Conservation (phyloP, 345 rosid genomes). For the Clarkia xantiana region DNA sequence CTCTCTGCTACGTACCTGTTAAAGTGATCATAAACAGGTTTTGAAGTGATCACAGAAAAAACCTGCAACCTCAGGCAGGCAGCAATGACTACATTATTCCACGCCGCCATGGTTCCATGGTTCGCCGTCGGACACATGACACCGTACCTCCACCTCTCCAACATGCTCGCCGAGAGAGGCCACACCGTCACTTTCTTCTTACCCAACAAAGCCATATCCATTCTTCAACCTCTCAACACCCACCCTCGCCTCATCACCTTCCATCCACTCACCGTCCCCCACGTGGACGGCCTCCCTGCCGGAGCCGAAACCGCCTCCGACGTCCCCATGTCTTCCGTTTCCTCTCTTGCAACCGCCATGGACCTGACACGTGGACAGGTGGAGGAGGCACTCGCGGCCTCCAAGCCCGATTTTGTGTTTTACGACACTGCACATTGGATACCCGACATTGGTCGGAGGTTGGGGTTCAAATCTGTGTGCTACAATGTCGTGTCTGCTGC, state of each 20-base stretch:
- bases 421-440: slow-evolving; percentile 49
- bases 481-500: slow-evolving; percentile 40
- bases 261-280: slow-evolving; percentile 23
- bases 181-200: slow-evolving; percentile 31
- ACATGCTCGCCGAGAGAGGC: slow-evolving; percentile 37
- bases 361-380: slow-evolving; percentile 49
- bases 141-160: slow-evolving; percentile 46
- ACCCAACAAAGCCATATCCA: slow-evolving; percentile 25
- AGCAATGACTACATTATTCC: slow-evolving; percentile 10
- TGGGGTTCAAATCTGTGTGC: slow-evolving; percentile 42
- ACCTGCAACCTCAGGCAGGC: too few relatives aligned
- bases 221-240: slow-evolving; percentile 19
- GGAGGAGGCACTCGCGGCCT: slow-evolving; percentile 14
- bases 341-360: slow-evolving; percentile 40
- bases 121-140: slow-evolving; percentile 50
- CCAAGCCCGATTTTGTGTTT: slow-evolving; percentile 33
- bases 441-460: slow-evolving; percentile 30
- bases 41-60: too few relatives aligned
- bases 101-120: slow-evolving; percentile 45
- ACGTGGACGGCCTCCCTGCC: slow-evolving; percentile 44
- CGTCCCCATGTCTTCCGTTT: slow-evolving; percentile 23
- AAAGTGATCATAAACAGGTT: too few relatives aligned
- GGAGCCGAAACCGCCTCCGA: slow-evolving; percentile 69
- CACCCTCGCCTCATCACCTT: slow-evolving; percentile 28
- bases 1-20: too few relatives aligned